Evolutionary conservation across 257 asterid genomes (phyloP), one percentile per base, ranked within the genome.

Genomic region (Lithospermum erythrorhizon): DNA sequence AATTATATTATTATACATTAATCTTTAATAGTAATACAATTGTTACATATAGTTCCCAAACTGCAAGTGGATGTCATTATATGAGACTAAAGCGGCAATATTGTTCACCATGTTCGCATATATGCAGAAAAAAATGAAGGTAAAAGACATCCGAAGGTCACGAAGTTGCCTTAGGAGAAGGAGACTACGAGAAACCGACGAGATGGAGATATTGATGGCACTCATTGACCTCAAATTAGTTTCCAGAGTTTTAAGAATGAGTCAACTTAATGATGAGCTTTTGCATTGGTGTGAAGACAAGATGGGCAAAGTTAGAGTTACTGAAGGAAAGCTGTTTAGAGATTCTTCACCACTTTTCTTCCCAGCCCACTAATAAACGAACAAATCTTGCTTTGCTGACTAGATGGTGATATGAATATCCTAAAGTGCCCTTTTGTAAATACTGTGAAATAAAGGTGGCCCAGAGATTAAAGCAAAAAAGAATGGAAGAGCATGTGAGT

Each of bases 221-320:
- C 55, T 65, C 41, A 80, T 80, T 49, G 97, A 90, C 78, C 78
- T 90, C 0, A 90, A 87, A 73, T 83, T 90, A 61, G 97, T 81
- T 6, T 81, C 95, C 0, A 81, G 97, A 24, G 97, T 90, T 37
- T 53, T 90, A 73, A 83, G 96, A 60, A 87, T 90, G 96, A 70
- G 68, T 1, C 87, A 82, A 17, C 27, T 87, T 73, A 85, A 80
- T 65, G 89, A 83, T 11, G 95, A 85, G 17, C 95, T 77, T 30
- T 52, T 90, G 79, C 94, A 80, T 53, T 90, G 97, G 97, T 87
- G 97, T 58, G 97, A 87, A 67, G 80, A 73, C 75, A 90, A 90
- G 79, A 87, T 90, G 95, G 76, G 83, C 79, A 90, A 82, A 83
- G 89, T 90, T 21, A 81, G 79, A 58, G 79, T 90, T 24, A 73